Conservation (phyloP, 805 yeast genomes). For the Torulaspora gathmanii region DNA sequence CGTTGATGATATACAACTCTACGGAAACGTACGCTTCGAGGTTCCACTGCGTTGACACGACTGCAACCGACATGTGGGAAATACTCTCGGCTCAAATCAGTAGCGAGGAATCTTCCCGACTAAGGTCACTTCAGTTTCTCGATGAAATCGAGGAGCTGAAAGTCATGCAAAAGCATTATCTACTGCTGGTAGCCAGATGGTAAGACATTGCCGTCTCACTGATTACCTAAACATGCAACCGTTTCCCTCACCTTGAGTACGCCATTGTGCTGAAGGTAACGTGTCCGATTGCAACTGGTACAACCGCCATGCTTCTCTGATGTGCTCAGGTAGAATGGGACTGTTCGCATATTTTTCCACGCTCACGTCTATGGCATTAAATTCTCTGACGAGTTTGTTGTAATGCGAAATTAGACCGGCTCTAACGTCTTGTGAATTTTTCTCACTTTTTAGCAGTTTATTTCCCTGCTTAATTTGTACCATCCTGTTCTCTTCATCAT, state of each 20-base stretch:
- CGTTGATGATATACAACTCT: conserved; percentile 39
- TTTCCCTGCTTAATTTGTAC: conserved; percentile 22
- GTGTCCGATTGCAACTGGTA: conserved; percentile 63
- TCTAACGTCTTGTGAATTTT: conserved; percentile 26
- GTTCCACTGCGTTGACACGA: conserved; percentile 12
- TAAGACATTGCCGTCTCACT: conserved; percentile 1
- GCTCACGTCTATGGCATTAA: conserved; percentile 31
- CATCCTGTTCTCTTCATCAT: conserved; percentile 31
- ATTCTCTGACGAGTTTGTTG: conserved; percentile 29
- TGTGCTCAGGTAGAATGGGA: conserved; percentile 78
- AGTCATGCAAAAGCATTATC: conserved; percentile 50
- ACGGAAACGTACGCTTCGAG: conserved; percentile 29
- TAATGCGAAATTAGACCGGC: conserved; percentile 31
- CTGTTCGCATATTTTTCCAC: conserved; percentile 39
- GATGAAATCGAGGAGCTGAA: conserved; percentile 58
- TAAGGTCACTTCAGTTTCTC: conserved; percentile 46
- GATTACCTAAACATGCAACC: conserved; percentile 63
- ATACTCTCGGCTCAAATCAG: conserved; percentile 34
- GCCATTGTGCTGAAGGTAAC: conserved; percentile 60
- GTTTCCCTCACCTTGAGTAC: conserved; percentile 65
- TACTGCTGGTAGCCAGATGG: conserved; percentile 37
- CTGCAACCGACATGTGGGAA: conserved; percentile 36
- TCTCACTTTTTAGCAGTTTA: conserved; percentile 23
- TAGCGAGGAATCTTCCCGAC: conserved; percentile 38
- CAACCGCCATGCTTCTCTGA: conserved; percentile 83